These are phyloP conservation scores for Vinca minor DNA, from an alignment of 257 asterid species.

Conservation along the genomic window DNA sequence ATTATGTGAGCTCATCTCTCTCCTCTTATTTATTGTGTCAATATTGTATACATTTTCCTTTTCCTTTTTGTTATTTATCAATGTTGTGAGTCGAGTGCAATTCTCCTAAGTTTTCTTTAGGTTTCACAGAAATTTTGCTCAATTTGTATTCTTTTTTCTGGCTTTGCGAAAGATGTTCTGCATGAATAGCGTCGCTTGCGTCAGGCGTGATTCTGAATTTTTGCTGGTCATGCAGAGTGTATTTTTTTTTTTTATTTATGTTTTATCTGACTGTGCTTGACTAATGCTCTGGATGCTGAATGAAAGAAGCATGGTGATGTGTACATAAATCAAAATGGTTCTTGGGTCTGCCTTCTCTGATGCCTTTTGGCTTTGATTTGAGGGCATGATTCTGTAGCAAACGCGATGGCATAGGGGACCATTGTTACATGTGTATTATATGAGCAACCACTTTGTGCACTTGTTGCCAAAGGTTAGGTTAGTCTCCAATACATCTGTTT, in stretches of 20 bases:
- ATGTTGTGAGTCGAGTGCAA: neutral
- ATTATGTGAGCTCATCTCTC: slow-evolving; percentile 53
- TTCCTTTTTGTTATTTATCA: neutral
- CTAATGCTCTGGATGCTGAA: too few relatives aligned
- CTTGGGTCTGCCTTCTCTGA: too few relatives aligned
- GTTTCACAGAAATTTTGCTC: neutral
- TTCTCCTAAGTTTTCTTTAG: neutral
- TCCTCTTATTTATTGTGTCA: neutral
- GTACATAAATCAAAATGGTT: too few relatives aligned
- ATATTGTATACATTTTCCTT: too few relatives aligned
- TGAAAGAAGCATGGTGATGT: too few relatives aligned
- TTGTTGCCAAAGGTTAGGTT: too few relatives aligned
- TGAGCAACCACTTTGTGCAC: too few relatives aligned
- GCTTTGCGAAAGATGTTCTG: neutral
- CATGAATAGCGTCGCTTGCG: neutral
- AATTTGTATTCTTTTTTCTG: neutral
- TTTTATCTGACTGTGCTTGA: neutral
- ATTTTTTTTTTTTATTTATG: neutral
- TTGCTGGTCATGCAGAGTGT: neutral
- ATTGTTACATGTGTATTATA: too few relatives aligned
- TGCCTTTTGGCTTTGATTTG: too few relatives aligned
- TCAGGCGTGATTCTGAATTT: neutral
- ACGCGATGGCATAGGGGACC: too few relatives aligned
- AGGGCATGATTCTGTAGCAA: too few relatives aligned
- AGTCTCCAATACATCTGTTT: too few relatives aligned